These are phyloP conservation scores for Sugiyamaella neomexicana DNA, from an alignment of 1,139 yeast genomes.

Conservation along the genomic window DNA sequence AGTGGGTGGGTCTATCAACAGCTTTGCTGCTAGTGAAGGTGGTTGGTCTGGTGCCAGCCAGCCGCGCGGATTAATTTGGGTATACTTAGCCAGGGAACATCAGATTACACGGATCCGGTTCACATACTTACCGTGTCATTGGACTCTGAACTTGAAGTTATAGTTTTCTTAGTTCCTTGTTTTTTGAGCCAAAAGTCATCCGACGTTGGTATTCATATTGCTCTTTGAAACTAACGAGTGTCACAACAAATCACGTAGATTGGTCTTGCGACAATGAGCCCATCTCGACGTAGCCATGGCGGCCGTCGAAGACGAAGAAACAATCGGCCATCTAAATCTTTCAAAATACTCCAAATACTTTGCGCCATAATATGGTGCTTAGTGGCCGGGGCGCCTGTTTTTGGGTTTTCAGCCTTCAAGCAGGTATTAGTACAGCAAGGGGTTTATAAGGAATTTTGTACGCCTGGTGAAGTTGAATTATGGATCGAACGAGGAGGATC, in stretches of 20 bases:
- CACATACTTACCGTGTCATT: no score
- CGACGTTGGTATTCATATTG: background rate
- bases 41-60: background rate
- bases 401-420: slow-evolving; percentile 39
- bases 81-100: no score
- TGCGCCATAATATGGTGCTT: slow-evolving; percentile 88
- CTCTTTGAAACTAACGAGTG: background rate
- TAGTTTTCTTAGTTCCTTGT: no score
- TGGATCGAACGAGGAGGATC: slow-evolving; percentile 7
- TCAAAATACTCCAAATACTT: slow-evolving; percentile 47
- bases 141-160: background rate
- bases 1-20: no score
- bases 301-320: slow-evolving; percentile 1
- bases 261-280: background rate
- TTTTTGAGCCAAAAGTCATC: no score
- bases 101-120: no score
- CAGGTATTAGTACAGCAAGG: slow-evolving; percentile 10
- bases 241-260: no score
- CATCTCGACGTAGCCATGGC: background rate
- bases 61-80: background rate
- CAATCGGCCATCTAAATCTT: background rate
- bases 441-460: slow-evolving; percentile 12
- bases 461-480: slow-evolving; percentile 4
- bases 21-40: background rate
- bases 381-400: slow-evolving; percentile 88